Base-by-base conservation (phyloP, 1,284 basidiomycete species). In the Ceratobasidium sp. region DNA sequence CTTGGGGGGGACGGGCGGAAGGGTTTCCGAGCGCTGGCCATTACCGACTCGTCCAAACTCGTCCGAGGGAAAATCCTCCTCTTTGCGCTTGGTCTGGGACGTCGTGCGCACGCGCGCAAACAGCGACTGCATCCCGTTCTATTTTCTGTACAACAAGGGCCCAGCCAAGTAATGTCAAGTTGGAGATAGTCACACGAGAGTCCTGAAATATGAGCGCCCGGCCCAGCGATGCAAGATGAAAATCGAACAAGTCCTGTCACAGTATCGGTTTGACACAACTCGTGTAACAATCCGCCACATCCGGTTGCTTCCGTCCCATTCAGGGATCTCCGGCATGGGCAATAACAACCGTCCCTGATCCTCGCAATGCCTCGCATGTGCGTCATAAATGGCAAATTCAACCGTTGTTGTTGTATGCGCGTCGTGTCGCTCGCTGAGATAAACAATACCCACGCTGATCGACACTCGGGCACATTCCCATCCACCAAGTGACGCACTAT, bases 21-120 rank as follows among this genome's bases (percentile, higher is more conserved):
- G 77, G 76, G 74, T 75, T 75, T 68, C 82, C 71, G 76, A 76
- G 70, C 81, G 80, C 79, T 81, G 83, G 70, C 77, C 25, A 75
- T 27, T 21, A 19, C 33, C 19, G 70, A 85, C 80, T 69, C 85
- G 79, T 57, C 88, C 88, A 73, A 89, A 89, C 79, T 90, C 88
- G 79, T 90, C 88, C 72, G 74, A 76, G 57, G 71, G 44, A 56
- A 41, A 42, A 21, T 25, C 44, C 23, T 27, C 50, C 23, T 53
- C 33, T 33, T 21, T 54, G 49, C 60, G 49, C 23, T 49, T 50
- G 3, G 50, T 25, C 50, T 66, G 60, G 21, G 60, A 66, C 9
- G 60, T 66, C 19, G 60, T 66, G 21, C 60, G 60, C 6, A 50
- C 60, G 23, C 60, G 60, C 36, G 60, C 42, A 50, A 66, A 66